Evolutionary conservation across 2,329 filamentous ascomycete genomes (phyloP), one percentile per base, ranked within the genome.

Genomic region (Aschersonia sp.): DNA sequence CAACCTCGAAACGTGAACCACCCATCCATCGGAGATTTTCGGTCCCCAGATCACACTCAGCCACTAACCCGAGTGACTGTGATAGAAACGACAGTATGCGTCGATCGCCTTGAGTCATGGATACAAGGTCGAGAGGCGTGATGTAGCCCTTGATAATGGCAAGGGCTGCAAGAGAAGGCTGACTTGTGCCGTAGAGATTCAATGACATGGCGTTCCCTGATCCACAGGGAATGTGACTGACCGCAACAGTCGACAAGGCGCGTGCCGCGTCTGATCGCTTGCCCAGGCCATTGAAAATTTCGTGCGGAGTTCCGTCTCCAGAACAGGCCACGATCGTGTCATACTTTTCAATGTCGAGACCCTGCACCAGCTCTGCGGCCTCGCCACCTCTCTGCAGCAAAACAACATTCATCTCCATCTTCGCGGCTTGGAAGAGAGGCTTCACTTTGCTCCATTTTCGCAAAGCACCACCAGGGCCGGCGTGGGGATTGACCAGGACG

Each of bases 1-100:
- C 92, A 57, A 83, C 83, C 0, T 85, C 88, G 58, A 98, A 98
- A 47, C 92, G 79, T 32, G 80, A 73, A 44, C 76, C 75, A 14
- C 92, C 92, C 83, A 98, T 89, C 89, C 90, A 97, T 42, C 92
- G 81, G 52, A 97, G 67, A 58, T 94, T 71, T 58, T 98, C 92
- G 0, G 92, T 98, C 2, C 78, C 89, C 10, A 98, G 71, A 63
- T 98, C 92, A 45, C 78, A 78, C 59, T 97, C 92, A 1, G 92
- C 92, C 39, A 97, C 78, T 50, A 97, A 85, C 29, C 92, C 92
- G 30, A 95, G 75, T 0, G 86, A 77, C 63, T 97, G 92, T 8
- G 87, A 95, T 42, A 97, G 73, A 66, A 97, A 97, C 14, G 87
- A 95, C 30, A 97, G 70, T 5, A 74, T 82, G 47, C 86, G 80